Percentiles rank a stretch among this genome's conserved stretches.
phyloP scores from a whole-genome alignment of 352 stramenopile genomes.

The Pythium rishiriense region DNA sequence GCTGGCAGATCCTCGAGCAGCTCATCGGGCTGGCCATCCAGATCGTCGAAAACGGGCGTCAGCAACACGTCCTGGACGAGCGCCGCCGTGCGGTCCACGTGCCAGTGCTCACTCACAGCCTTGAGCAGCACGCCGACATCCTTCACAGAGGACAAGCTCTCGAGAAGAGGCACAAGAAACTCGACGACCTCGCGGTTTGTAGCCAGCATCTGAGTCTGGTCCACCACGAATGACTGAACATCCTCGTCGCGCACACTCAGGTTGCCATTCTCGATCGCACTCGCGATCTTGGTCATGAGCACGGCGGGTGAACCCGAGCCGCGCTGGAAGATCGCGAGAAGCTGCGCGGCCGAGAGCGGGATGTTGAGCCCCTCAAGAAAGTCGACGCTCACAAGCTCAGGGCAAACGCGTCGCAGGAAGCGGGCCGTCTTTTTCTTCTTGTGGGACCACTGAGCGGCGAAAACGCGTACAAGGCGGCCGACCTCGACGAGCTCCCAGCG shows the following conservation, averaged over 20 bases:
- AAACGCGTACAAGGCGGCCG: slow-evolving; percentile 77
- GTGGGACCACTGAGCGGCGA: slow-evolving; percentile 57
- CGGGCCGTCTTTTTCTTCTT: slow-evolving; percentile 55
- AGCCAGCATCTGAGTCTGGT: slow-evolving; percentile 31
- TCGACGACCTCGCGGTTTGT: slow-evolving; percentile 66
- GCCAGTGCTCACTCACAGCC: slow-evolving; percentile 63
- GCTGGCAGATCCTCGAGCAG: slow-evolving; percentile 62
- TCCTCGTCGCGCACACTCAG: slow-evolving; percentile 53
- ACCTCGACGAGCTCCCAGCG: slow-evolving; percentile 80
- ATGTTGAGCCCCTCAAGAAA: slow-evolving; percentile 81
- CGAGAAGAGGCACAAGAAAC: slow-evolving; percentile 65
- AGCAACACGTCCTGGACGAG: slow-evolving; percentile 80
- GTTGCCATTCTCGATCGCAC: slow-evolving; percentile 68
- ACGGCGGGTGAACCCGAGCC: slow-evolving; percentile 59
- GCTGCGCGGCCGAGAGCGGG: slow-evolving; percentile 46
- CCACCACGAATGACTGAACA: slow-evolving; percentile 34
- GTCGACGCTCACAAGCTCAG: slow-evolving; percentile 84
- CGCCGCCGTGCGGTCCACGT: slow-evolving; percentile 47
- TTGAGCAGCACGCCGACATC: slow-evolving; percentile 69
- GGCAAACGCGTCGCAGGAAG: slow-evolving; percentile 63
- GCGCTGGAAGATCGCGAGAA: slow-evolving; percentile 70
- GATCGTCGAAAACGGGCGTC: slow-evolving; percentile 74
- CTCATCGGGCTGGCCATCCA: slow-evolving; percentile 82
- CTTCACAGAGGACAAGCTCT: slow-evolving; percentile 71
- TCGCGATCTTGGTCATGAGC: slow-evolving; percentile 76